Percentiles rank a stretch among this genome's conserved stretches.
These are phyloP conservation scores for Bothriochloa decipiens DNA, from an alignment of 176 grass and related monocot genomes.

Conservation along the genomic window DNA sequence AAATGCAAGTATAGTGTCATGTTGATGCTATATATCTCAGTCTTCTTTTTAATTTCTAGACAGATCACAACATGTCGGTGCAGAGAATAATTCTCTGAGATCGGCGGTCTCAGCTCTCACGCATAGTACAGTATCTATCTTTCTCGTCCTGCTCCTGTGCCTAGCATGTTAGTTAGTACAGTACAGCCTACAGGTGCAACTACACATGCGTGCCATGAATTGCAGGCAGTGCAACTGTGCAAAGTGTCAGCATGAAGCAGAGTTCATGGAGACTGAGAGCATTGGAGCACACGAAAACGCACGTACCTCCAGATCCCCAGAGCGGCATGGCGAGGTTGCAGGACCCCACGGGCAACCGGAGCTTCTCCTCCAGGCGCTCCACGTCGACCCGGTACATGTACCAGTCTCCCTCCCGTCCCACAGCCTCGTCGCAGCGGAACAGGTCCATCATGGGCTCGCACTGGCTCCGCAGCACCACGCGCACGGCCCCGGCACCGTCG, in stretches of 20 bases:
- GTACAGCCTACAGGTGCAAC: neutral
- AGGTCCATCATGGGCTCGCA: slow-evolving; percentile 96
- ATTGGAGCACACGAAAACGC: neutral
- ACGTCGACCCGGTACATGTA: slow-evolving; percentile 73
- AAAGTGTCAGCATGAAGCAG: neutral
- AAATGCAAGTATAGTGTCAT: neutral
- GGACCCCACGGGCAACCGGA: slow-evolving; percentile 63
- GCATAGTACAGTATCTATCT: neutral
- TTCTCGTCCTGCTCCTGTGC: neutral
- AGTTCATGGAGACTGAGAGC: neutral
- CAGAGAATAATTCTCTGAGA: neutral
- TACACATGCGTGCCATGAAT: too few relatives aligned
- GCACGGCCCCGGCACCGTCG: slow-evolving; percentile 27
- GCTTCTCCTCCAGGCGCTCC: slow-evolving; percentile 68
- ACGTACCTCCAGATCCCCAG: slow-evolving; percentile 71
- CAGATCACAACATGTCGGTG: neutral
- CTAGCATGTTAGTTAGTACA: neutral
- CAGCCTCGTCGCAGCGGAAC: slow-evolving; percentile 82
- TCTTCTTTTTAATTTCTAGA: slow-evolving; percentile 10
- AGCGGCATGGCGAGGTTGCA: slow-evolving; percentile 77
- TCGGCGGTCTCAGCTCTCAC: neutral
- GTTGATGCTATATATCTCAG: neutral
- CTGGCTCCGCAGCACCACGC: slow-evolving; percentile 61
- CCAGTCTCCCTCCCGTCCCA: slow-evolving; percentile 63
- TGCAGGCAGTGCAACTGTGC: neutral